Percentiles rank a stretch among this genome's conserved stretches.
Evolutionary conservation across 495 filamentous ascomycete genomes (phyloP).

Genomic region (Tuber melanosporum): DNA sequence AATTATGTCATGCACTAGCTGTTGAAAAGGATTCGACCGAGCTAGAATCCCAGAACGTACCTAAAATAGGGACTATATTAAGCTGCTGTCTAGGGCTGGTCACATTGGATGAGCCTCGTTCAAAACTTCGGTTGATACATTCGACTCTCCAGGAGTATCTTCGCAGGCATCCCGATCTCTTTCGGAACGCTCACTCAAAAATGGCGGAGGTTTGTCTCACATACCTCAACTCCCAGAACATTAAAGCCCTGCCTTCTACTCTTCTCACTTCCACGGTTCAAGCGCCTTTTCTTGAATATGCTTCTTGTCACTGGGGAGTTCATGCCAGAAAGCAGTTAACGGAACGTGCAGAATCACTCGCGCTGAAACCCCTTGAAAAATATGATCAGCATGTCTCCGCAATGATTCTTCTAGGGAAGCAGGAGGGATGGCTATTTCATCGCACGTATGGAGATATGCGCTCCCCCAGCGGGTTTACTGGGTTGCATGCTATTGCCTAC

Average conservation of each 20-base stretch:
- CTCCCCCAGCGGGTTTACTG: not conserved
- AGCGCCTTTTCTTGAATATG: not conserved
- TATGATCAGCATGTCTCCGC: not conserved
- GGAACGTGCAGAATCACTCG: not conserved
- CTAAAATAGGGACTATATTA: not conserved
- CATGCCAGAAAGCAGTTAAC: not conserved
- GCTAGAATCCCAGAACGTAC: not conserved
- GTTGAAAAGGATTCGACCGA: not conserved
- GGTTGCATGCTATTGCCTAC: not conserved
- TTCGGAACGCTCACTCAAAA: not conserved
- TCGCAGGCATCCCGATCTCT: not conserved
- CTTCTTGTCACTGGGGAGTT: not conserved
- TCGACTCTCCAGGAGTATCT: not conserved
- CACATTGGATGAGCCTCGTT: not conserved
- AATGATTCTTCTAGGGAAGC: not conserved
- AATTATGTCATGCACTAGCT: not conserved
- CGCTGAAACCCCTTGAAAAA: not conserved
- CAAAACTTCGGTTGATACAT: not conserved
- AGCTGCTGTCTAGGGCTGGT: not conserved
- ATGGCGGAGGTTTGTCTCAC: not conserved
- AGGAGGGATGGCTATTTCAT: too few species aligned
- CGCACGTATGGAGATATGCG: too few species aligned
- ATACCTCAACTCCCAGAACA: not conserved
- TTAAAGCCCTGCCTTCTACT: not conserved
- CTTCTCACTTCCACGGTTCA: accelerated